Conservation (phyloP, 2,329 filamentous ascomycete genomes). For the Parastagonospora nodorum region DNA sequence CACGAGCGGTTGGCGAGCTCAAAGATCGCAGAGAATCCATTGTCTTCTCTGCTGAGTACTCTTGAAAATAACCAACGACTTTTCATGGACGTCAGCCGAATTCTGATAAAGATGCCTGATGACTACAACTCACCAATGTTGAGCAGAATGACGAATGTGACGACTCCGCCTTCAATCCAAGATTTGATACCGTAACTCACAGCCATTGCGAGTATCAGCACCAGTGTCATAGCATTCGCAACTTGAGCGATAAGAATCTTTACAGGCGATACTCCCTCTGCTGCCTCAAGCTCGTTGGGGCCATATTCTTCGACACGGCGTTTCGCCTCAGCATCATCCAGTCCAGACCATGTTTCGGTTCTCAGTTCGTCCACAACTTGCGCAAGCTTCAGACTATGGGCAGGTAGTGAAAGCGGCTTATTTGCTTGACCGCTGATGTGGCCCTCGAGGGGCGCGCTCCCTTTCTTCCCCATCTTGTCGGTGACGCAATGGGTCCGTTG, state of each 20-base stretch:
- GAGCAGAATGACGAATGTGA: conserved; percentile 52
- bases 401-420: conserved; percentile 62
- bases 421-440: conserved; percentile 51
- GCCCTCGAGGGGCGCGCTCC: conserved; percentile 21
- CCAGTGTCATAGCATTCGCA: conserved; percentile 78
- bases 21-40: conserved; percentile 56
- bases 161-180: conserved; percentile 55
- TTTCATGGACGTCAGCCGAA: too few relatives aligned
- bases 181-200: conserved; percentile 55
- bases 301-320: conserved; percentile 65
- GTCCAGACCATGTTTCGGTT: conserved; percentile 69
- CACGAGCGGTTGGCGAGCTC: conserved; percentile 52
- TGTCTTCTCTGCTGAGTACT: conserved; percentile 55
- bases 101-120: too few relatives aligned
- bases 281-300: conserved; percentile 72
- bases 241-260: conserved; percentile 76
- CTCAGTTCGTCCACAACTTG: conserved; percentile 61
- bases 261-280: conserved; percentile 68
- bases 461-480: conserved; percentile 28
- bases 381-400: conserved; percentile 62
- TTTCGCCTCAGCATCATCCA: conserved; percentile 64
- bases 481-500: neutral
- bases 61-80: conserved; percentile 52
- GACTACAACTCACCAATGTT: conserved; percentile 39
- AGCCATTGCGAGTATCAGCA: conserved; percentile 57